Evolutionary conservation across 371 early-diverging fungal species (phyloP), one percentile per base, ranked within the genome.

Genomic region (Saksenaea oblongispora): DNA sequence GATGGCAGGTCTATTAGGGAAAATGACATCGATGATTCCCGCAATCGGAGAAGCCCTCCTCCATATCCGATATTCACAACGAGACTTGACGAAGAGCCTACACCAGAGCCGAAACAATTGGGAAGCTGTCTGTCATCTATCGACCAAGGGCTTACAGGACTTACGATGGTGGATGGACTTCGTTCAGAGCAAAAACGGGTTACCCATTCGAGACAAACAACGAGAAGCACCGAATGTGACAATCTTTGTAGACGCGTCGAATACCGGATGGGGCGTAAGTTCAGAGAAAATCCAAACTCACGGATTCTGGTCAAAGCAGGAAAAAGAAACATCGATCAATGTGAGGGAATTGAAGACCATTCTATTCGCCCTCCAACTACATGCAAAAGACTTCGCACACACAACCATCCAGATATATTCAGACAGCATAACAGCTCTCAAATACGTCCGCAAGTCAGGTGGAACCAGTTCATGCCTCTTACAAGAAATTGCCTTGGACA

Each of bases 381-480:
- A 73, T 53, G 59, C 34, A 34, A 57, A 56, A 63, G 65, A 34
- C 34, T 58, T 28, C 62, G 5, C 14, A 57, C 36, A 56, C 8
- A 61, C 39, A 4, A 58, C 62, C 14, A 67, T 67, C 15, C 34
- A 58, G 36, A 63, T 72, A 1, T 60, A 41, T 13, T 34, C 54
- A 0, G 73, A 72, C 69, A 72, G 62, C 60, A 68, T 41, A 27
- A 72, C 73, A 37, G 69, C 62, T 1, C 26, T 72, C 14, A 69
- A 69, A 44, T 72, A 72, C 44, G 57, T 34, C 0, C 55, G 31
- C 8, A 66, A 66, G 34, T 51, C 65, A 1, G 72, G 67, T 39
- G 67, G 69, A 18, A 64, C 65, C 13, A 54, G 64, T 1, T 73
- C 69, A 28, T 2, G 53, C 1, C 1, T 11, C 0, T 54, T 73